Base-by-base conservation (phyloP, 1,139 yeast genomes). In the Kurtzmaniella quercitrusa region DNA sequence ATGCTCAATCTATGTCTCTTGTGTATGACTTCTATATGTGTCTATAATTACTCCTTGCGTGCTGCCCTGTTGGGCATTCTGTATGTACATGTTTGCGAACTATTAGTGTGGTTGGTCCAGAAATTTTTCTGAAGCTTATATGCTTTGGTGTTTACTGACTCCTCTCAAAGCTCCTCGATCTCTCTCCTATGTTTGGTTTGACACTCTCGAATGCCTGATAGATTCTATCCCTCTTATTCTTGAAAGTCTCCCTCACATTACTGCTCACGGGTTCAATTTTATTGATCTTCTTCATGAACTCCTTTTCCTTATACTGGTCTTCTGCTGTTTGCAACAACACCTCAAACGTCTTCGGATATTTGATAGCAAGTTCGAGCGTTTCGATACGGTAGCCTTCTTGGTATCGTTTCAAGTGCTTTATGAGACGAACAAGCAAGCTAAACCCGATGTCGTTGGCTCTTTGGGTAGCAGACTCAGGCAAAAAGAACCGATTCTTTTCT, bases 301-400 rank as follows among this genome's bases (percentile, higher is more conserved):
- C 42, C 23, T 48, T 49, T 15, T 52, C 38, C 39, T 65, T 53
- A 5, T 47, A 40, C 31, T 59, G 50, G 10, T 57, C 50, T 2
- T 52, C 48, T 14, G 52, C 55, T 38, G 55, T 56, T 37, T 54
- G 54, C 38, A 62, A 45, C 36, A 69, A 48, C 39, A 53, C 65
- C 43, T 64, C 68, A 27, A 70, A 56, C 1, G 72, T 60, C 27
- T 58, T 58, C 1, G 76, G 76, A 45, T 52, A 70, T 29, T 59
- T 48, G 44, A 65, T 67, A 61, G 59, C 59, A 39, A 69, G 51
- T 27, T 51, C 46, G 45, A 58, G 65, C 21, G 63, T 59, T 31
- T 46, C 45, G 15, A 29, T 16, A n/a, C 17, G 33, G 16, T 38
- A 16, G 11, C 3, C 3, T 3, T 6, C 9, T 8, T 21, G 15